Conservation (phyloP, 306 rosid genomes). For the Dryas octopetala region DNA sequence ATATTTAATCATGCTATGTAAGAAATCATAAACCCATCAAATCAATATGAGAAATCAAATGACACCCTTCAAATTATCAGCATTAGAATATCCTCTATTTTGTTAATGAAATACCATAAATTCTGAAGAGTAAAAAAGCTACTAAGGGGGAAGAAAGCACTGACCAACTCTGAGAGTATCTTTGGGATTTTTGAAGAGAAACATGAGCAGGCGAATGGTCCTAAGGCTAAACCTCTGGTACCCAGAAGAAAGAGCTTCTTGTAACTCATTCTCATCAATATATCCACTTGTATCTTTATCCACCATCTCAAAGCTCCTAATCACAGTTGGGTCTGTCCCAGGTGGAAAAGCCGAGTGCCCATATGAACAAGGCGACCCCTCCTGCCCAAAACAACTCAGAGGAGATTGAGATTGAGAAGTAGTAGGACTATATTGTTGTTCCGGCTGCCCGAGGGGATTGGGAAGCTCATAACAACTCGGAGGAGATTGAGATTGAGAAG, state of each 20-base stretch:
- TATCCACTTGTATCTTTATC: slow-evolving; percentile 84
- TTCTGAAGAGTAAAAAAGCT: not conserved
- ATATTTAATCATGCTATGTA: not conserved
- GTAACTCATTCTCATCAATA: slow-evolving; percentile 74
- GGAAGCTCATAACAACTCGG: too few relatives aligned
- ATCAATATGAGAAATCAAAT: not conserved
- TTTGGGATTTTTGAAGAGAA: slow-evolving; percentile 60
- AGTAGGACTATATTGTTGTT: too few relatives aligned
- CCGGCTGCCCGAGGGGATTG: too few relatives aligned
- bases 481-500: too few relatives aligned
- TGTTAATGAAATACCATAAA: not conserved
- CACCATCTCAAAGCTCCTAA: slow-evolving; percentile 71
- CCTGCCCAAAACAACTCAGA: slow-evolving; percentile 5
- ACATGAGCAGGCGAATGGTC: slow-evolving; percentile 83
- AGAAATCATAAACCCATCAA: not conserved
- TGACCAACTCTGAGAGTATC: slow-evolving; percentile 56
- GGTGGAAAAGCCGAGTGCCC: slow-evolving; percentile 55
- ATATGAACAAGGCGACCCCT: slow-evolving; percentile 19
- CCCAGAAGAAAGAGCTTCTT: slow-evolving; percentile 73
- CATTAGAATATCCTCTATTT: not conserved
- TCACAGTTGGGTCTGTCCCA: slow-evolving; percentile 65
- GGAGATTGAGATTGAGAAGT: too few relatives aligned
- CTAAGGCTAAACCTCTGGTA: slow-evolving; percentile 61
- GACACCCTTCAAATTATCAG: not conserved
- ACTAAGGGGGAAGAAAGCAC: not conserved